These are phyloP conservation scores for Lachnellula hyalina DNA, from an alignment of 2,329 filamentous ascomycete genomes.

Conservation along the genomic window DNA sequence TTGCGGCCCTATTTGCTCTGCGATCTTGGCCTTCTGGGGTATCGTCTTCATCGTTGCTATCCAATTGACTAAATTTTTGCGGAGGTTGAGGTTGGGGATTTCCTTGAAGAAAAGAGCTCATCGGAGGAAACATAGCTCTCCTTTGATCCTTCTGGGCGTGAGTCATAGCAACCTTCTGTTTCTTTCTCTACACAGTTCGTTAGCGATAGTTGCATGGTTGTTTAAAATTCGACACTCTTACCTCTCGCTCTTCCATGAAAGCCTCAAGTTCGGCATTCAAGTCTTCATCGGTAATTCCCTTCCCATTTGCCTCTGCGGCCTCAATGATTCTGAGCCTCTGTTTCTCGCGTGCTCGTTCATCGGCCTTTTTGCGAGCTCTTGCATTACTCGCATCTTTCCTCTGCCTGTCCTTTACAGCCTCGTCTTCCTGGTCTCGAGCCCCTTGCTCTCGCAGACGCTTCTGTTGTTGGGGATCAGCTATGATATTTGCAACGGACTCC, in stretches of 20 bases:
- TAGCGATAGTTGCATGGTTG: not conserved
- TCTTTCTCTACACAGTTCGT: not conserved
- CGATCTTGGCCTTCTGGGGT: not conserved
- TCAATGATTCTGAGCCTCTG: conserved; percentile 5
- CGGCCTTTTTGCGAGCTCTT: not conserved
- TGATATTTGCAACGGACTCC: not conserved
- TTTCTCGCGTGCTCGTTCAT: not conserved
- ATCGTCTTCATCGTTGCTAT: not conserved
- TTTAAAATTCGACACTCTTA: conserved; percentile 2
- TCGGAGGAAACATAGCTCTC: not conserved
- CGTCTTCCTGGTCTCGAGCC: not conserved
- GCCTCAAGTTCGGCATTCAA: conserved; percentile 10
- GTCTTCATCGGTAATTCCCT: conserved; percentile 5
- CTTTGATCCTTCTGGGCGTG: not conserved
- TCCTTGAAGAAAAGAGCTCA: not conserved
- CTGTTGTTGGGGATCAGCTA: not conserved
- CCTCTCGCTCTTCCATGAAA: conserved; percentile 16
- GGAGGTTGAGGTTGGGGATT: not conserved
- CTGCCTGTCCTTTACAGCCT: not conserved
- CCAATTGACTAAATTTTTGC: not conserved
- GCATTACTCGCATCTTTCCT: not conserved
- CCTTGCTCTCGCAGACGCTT: not conserved
- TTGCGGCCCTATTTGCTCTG: not conserved
- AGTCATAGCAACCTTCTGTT: not conserved
- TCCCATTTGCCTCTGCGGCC: conserved; percentile 6